Base-by-base conservation (phyloP, 1,139 yeast genomes). In the Saccharomyces hybrid region DNA sequence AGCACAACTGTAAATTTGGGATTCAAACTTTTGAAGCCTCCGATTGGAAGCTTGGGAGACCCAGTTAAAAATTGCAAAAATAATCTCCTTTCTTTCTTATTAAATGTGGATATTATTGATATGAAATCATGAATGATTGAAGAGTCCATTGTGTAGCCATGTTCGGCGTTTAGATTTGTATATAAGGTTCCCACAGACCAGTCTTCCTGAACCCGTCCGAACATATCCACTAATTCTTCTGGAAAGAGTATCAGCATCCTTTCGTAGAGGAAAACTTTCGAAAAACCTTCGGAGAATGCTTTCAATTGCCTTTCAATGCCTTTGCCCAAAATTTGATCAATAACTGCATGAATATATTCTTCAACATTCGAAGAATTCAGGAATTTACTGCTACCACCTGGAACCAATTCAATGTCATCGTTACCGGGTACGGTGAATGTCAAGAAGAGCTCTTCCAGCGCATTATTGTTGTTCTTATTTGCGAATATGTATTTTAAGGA, bases 1-100 rank as follows among this genome's bases (percentile, higher is more conserved):
- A 90, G 75, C 2, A 93, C 99, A 48, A 93, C 93, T 0, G 98
- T 93, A 54, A 93, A 78, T 53, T 81, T 86, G 0, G 99, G 99
- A 51, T 80, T 78, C 55, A 93, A 75, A 1, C 88, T 80, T 64
- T 85, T 86, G 74, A 93, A 93, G 0, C 99, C 99, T 0, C 98
- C 99, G 64, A 90, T 81, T 0, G 99, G 99, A 51, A 93, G 72
- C 61, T 86, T 88, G 2, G 98, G 97, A 3, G 97, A 83, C 0
- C 99, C 99, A 0, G 99, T 93, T 59, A 91, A 75, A 69, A 93
- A 93, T 68, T 89, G 97, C 51, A 90, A 72, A 65, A 93, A 91
- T 41, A 78, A 73, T 51, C 98, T 77, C 59, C 86, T 81, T 59
- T 90, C 86, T 2, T 71, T 65, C 3, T 65, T 64, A 9, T 71